Base-by-base conservation (phyloP, 2,329 filamentous ascomycete genomes). In the Anthostomella pinea region DNA sequence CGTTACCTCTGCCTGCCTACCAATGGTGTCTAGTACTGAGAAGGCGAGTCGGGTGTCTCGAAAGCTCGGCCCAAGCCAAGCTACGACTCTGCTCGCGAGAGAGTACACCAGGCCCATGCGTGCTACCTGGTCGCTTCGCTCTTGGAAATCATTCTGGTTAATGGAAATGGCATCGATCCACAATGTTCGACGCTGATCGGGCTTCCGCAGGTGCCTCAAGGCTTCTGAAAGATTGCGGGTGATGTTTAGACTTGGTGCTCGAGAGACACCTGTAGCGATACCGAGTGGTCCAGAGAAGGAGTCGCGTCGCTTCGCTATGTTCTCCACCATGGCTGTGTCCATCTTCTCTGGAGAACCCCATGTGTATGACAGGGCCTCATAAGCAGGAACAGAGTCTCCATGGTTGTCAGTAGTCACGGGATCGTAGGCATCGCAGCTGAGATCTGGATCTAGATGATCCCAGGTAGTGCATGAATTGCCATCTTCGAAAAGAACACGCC, bases 151-250 rank as follows among this genome's bases (percentile, higher is more conserved):
- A 0, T 17, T 22, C 15, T 52, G 48, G 37, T 51, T 37, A 38
- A 51, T 50, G 24, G 46, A 49, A 3, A 52, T 20, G 11, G 42
- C 44, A 21, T 49, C 49, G 22, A 50, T 44, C 48, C 49, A 51
- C 45, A 52, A 36, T 8, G 30, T 33, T 6, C 49, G 41, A 9
- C 28, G 18, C 14, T 16, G 23, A 15, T 42, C 41, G 10, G 21
- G 8, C 14, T 43, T 33, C 6, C 49, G 43, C 9, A 51, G 37
- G 20, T 51, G 13, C 13, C 38, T 30, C n/a, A 52, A 17, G 11
- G 49, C 48, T 4, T 36, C 19, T 2, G 27, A 22, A 5, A 51
- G 32, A n/a, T 46, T 42, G 3, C 19, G 18, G 3, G 20, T 33
- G 19, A 48, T 32, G 6, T 17, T 25, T 6, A 43, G 15, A 3